Evolutionary conservation across 163 green algal species (phyloP).

Genomic region (Coccomyxa subellipsoidea): DNA sequence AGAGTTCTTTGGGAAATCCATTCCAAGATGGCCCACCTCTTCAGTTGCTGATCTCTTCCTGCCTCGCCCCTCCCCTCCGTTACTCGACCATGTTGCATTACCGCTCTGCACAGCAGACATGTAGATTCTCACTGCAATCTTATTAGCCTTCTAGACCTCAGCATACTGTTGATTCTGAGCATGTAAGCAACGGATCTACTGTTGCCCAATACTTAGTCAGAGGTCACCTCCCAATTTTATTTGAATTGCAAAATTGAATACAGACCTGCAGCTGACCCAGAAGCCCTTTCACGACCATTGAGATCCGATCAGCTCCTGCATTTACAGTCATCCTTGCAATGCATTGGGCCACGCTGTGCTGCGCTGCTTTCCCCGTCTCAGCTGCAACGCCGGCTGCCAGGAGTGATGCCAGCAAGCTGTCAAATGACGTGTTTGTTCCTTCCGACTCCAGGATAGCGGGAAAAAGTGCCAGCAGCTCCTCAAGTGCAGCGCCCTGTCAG

Average conservation of each 20-base stretch:
- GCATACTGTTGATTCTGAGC: too few species aligned
- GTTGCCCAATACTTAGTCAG: too few species aligned
- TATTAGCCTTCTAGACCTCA: too few species aligned
- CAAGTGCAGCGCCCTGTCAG: constrained; percentile 49
- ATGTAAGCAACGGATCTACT: too few species aligned
- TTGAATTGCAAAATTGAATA: neutral
- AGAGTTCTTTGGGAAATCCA: neutral
- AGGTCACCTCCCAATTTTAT: too few species aligned
- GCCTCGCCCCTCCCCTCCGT: neutral
- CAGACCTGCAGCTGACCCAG: constrained; percentile 32
- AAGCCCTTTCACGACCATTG: constrained; percentile 48
- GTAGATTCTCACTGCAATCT: too few species aligned
- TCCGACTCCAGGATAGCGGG: constrained; percentile 45
- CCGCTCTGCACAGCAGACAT: neutral
- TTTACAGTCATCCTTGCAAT: constrained; percentile 71
- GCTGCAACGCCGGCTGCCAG: constrained; percentile 37
- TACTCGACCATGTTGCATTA: neutral
- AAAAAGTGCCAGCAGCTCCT: constrained; percentile 81
- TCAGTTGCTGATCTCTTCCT: neutral
- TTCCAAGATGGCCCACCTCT: neutral
- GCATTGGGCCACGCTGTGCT: constrained; percentile 78
- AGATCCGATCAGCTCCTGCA: constrained; percentile 28
- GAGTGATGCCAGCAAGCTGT: constrained; percentile 57
- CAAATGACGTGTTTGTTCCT: constrained; percentile 28
- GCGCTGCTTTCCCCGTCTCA: constrained; percentile 49